Evolutionary conservation across 78 protist species (phyloP).

Genomic region (Dictyostelium brefeldianum): DNA sequence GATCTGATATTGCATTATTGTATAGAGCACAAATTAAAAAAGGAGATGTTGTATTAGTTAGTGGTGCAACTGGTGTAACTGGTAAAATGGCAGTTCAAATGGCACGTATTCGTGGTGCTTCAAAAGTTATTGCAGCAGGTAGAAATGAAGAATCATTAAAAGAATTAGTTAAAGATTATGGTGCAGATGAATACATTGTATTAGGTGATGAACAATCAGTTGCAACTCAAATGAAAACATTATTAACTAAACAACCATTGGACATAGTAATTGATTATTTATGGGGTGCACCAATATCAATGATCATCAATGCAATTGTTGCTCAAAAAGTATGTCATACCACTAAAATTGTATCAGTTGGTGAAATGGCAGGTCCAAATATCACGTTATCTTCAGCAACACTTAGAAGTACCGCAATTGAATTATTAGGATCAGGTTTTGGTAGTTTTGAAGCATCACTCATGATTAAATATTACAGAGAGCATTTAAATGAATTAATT

Average conservation of each 20-base stretch:
- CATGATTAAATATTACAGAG: background rate
- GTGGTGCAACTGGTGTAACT: slow-evolving; percentile 77
- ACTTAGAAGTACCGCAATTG: slow-evolving; percentile 31
- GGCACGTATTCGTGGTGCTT: slow-evolving; percentile 44
- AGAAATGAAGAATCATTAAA: slow-evolving; percentile 19
- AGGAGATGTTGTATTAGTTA: slow-evolving; percentile 26
- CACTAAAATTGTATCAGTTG: slow-evolving; percentile 12
- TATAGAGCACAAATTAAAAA: slow-evolving; percentile 25
- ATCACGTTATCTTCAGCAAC: background rate
- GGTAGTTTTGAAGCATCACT: slow-evolving; percentile 11
- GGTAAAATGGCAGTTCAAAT: slow-evolving; percentile 54
- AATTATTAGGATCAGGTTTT: slow-evolving; percentile 37
- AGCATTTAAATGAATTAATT: slow-evolving; percentile 2
- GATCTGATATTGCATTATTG: slow-evolving; percentile 48
- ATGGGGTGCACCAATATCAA: slow-evolving; percentile 35
- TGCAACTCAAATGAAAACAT: background rate
- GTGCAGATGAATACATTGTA: background rate
- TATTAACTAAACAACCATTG: background rate
- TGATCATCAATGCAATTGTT: background rate
- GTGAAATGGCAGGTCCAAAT: slow-evolving; percentile 60
- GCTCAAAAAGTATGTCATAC: background rate
- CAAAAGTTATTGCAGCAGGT: slow-evolving; percentile 28
- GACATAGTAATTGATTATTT: slow-evolving; percentile 38
- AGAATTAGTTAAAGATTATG: background rate
- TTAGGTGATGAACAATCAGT: background rate